phyloP scores from a whole-genome alignment of 2,329 filamentous ascomycete genomes.

The Mollisia scopiformis region DNA sequence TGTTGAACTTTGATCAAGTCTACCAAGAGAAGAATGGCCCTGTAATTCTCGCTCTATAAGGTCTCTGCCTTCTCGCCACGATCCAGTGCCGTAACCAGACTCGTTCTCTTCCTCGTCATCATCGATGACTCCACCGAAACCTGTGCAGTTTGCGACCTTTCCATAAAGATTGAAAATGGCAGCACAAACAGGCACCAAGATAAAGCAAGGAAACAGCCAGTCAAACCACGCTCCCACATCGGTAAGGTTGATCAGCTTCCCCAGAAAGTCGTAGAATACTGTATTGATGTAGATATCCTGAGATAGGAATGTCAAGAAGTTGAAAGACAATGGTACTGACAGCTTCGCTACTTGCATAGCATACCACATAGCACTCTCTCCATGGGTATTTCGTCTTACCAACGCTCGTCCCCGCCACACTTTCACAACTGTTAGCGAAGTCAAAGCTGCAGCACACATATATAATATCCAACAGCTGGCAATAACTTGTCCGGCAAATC shows the following conservation, averaged over 20 bases:
- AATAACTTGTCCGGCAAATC: constrained; percentile 83
- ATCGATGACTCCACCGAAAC: constrained; percentile 77
- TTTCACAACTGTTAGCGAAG: constrained; percentile 87
- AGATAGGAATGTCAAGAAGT: constrained; percentile 90
- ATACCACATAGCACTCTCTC: constrained; percentile 96
- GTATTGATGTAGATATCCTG: constrained; percentile 73
- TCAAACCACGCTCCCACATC: constrained; percentile 83
- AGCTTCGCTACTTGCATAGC: constrained; percentile 89
- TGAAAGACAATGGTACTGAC: constrained; percentile 91
- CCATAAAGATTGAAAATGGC: constrained; percentile 91
- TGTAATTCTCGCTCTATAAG: constrained; percentile 86
- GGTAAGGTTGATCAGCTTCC: constrained; percentile 80
- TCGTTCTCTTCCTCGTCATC: constrained; percentile 70
- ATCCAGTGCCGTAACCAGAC: constrained; percentile 72
- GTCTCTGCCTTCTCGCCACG: constrained; percentile 89
- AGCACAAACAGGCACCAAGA: constrained; percentile 82
- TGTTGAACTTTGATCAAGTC: constrained; percentile 38
- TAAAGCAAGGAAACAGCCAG: constrained; percentile 83
- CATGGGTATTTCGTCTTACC: constrained; percentile 87
- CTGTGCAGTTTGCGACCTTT: constrained; percentile 71
- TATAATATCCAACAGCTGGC: constrained; percentile 90
- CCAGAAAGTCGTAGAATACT: constrained; percentile 86
- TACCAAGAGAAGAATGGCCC: constrained; percentile 59
- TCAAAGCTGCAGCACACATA: constrained; percentile 90
- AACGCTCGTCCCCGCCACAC: constrained; percentile 97